Percentiles rank a stretch among this genome's conserved stretches.
phyloP scores from a whole-genome alignment of 768 basidiomycete genomes.

The Boletus bicolor region DNA sequence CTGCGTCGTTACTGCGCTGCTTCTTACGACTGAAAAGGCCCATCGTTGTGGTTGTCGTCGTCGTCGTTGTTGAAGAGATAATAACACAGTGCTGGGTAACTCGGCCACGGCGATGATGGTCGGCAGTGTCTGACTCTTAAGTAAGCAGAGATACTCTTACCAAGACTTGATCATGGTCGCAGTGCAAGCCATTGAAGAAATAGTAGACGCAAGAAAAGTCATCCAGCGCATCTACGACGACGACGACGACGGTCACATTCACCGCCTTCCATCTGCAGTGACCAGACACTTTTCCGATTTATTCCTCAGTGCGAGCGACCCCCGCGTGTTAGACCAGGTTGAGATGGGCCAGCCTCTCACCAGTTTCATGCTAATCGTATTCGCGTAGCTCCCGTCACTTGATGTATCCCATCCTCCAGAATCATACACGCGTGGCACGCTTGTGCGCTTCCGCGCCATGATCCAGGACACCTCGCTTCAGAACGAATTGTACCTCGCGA shows the following conservation, averaged over 20 bases:
- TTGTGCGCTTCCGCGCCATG: constrained; percentile 76
- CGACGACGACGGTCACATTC: constrained; percentile 9
- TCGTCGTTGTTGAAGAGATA: background rate
- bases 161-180: constrained; percentile 45
- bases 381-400: constrained; percentile 55
- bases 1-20: constrained; percentile 30
- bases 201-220: constrained; percentile 46
- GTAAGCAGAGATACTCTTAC: constrained; percentile 7
- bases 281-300: constrained; percentile 44
- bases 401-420: constrained; percentile 47
- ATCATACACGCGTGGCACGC: constrained; percentile 45
- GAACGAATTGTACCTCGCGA: constrained; percentile 68
- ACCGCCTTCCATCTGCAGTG: constrained; percentile 41
- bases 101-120: constrained; percentile 9
- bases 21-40: constrained; percentile 58
- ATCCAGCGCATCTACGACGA: constrained; percentile 48
- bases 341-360: constrained; percentile 6
- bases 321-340: constrained; percentile 21
- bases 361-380: background rate
- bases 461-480: constrained; percentile 78
- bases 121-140: constrained; percentile 4
- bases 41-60: constrained; percentile 37
- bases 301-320: constrained; percentile 39
- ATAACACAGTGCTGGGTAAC: background rate
- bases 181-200: constrained; percentile 45